Evolutionary conservation across 768 basidiomycete genomes (phyloP).

Genomic region (Boletus subcaerulescens): DNA sequence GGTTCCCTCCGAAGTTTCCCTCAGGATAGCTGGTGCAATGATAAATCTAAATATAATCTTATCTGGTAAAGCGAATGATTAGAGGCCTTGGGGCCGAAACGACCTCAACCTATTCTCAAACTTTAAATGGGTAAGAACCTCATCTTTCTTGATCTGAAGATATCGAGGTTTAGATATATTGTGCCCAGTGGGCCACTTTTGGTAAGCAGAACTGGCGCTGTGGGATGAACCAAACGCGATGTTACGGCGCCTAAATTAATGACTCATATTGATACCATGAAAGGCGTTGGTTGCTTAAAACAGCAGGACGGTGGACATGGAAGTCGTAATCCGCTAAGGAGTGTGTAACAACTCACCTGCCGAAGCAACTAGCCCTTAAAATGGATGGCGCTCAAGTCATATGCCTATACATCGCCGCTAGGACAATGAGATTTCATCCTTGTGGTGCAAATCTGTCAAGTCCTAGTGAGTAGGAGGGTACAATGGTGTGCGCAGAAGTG

Average conservation of each 20-base stretch:
- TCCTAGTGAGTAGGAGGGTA: conserved; percentile 76
- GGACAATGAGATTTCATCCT: too few relatives aligned
- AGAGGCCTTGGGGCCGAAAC: conserved; percentile 87
- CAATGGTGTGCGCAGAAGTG: conserved; percentile 77
- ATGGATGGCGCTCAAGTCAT: conserved; percentile 87
- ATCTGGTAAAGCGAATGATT: conserved; percentile 80
- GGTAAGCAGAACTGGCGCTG: conserved; percentile 73
- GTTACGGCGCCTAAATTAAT: conserved; percentile 82
- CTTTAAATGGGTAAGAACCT: conserved; percentile 67
- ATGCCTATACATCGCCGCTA: too few relatives aligned
- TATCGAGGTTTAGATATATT: too few relatives aligned
- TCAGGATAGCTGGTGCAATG: too few relatives aligned
- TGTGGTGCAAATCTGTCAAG: too few relatives aligned
- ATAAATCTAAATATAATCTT: too few relatives aligned
- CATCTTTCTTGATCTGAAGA: too few relatives aligned
- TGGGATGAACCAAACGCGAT: conserved; percentile 57
- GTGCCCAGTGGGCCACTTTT: conserved; percentile 75
- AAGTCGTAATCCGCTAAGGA: conserved; percentile 84
- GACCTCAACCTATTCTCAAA: conserved; percentile 83
- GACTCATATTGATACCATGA: conserved; percentile 85
- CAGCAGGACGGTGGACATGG: conserved; percentile 87
- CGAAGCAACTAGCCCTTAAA: conserved; percentile 90
- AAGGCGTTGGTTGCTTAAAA: conserved; percentile 86
- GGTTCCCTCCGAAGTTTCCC: too few relatives aligned
- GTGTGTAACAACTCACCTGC: conserved; percentile 89